These are phyloP conservation scores for Hysterangium stoloniferum DNA, from an alignment of 768 basidiomycete species.

Conservation along the genomic window DNA sequence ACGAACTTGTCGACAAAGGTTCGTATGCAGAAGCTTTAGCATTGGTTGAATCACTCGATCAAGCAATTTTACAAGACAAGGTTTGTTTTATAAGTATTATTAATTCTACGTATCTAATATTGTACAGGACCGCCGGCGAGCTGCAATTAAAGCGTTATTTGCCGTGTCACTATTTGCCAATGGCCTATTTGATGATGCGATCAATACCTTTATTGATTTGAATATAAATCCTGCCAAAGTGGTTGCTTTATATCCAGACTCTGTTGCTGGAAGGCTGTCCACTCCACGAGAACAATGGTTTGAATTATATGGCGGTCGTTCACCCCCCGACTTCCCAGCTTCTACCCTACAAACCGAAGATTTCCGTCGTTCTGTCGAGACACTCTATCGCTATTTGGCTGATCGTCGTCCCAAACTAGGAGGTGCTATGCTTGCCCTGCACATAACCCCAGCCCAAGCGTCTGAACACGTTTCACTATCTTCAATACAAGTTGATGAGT, in stretches of 20 bases:
- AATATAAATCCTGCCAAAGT: constrained; percentile 93
- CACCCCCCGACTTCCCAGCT: constrained; percentile 14
- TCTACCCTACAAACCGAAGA: constrained; percentile 39
- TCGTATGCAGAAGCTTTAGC: constrained; percentile 75
- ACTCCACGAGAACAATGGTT: constrained; percentile 71
- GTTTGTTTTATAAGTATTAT: constrained; percentile 25
- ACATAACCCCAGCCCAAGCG: constrained; percentile 62
- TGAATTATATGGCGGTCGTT: constrained; percentile 72
- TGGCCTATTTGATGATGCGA: constrained; percentile 65
- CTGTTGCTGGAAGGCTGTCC: constrained; percentile 70
- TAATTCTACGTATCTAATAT: background rate
- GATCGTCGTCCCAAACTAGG: constrained; percentile 83
- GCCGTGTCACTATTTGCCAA: constrained; percentile 72
- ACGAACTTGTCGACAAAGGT: constrained; percentile 66
- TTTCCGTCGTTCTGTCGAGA: constrained; percentile 70
- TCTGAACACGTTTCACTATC: constrained; percentile 65
- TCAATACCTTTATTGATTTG: constrained; percentile 80
- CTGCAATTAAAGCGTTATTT: constrained; percentile 59
- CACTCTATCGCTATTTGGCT: constrained; percentile 78
- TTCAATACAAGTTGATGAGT: constrained; percentile 61
- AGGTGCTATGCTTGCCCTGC: constrained; percentile 63
- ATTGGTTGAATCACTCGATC: constrained; percentile 64
- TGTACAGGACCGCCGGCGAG: constrained; percentile 44
- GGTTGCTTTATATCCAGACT: constrained; percentile 78
- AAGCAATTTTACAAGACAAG: constrained; percentile 53